These are phyloP conservation scores for Cyberlindnera euphorbiiphila DNA, from an alignment of 805 yeast genomes.

Conservation along the genomic window DNA sequence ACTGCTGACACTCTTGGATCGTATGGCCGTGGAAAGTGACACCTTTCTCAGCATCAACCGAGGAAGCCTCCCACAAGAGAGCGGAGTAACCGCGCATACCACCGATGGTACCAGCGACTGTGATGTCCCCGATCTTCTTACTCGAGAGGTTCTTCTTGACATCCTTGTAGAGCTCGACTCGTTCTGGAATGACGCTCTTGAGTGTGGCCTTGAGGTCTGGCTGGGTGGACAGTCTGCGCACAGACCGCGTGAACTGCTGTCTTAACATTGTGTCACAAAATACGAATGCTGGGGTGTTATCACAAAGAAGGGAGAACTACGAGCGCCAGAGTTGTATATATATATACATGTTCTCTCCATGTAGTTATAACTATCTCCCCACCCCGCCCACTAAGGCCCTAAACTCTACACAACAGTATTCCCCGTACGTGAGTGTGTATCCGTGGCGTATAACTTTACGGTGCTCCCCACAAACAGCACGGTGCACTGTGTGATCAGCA, in stretches of 20 bases:
- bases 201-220: slow-evolving; percentile 26
- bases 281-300: too few species aligned
- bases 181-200: slow-evolving; percentile 38
- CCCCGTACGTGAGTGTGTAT: too few species aligned
- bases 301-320: too few species aligned
- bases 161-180: slow-evolving; percentile 35
- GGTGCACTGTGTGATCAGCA: too few species aligned
- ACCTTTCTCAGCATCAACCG: slow-evolving; percentile 71
- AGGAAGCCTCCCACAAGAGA: slow-evolving; percentile 78
- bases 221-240: slow-evolving; percentile 16
- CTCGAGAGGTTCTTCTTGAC: slow-evolving; percentile 36
- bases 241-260: neutral
- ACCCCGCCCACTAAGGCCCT: too few species aligned
- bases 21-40: slow-evolving; percentile 77
- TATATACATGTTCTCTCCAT: too few species aligned
- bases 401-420: too few species aligned
- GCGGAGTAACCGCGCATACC: slow-evolving; percentile 81
- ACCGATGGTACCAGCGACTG: slow-evolving; percentile 48
- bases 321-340: too few species aligned
- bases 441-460: too few species aligned
- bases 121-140: slow-evolving; percentile 41
- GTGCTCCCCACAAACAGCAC: too few species aligned
- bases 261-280: slow-evolving; percentile 9
- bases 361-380: too few species aligned
- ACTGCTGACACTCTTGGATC: slow-evolving; percentile 64